Percentiles rank a stretch among this genome's conserved stretches.
Evolutionary conservation across 1,284 basidiomycete genomes (phyloP).

Genomic region (Hypsizygus ulmarius): DNA sequence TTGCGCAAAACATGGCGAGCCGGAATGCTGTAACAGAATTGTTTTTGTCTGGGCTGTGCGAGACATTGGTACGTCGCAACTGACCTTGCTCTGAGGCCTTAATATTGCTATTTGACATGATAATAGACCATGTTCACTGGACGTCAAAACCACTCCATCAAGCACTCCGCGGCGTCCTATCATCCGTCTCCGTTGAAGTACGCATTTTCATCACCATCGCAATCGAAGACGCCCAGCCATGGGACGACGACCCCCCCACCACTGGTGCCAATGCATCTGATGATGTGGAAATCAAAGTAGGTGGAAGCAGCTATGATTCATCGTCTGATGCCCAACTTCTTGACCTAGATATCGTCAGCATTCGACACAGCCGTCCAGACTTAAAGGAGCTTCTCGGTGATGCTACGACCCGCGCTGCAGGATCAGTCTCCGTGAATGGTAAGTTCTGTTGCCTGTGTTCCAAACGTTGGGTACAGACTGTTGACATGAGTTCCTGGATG

Average conservation of each 20-base stretch:
- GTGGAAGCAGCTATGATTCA: neutral
- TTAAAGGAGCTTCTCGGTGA: slow-evolving; percentile 22
- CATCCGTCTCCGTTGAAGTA: slow-evolving; percentile 31
- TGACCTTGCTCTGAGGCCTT: too few species aligned
- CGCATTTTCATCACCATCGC: slow-evolving; percentile 37
- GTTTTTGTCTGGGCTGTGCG: too few species aligned
- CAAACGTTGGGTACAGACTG: neutral
- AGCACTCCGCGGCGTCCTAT: slow-evolving; percentile 30
- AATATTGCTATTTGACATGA: too few species aligned
- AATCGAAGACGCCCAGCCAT: slow-evolving; percentile 7
- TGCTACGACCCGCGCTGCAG: slow-evolving; percentile 19
- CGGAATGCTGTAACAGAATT: too few species aligned
- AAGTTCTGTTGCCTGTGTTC: slow-evolving; percentile 10
- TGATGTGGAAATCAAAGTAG: neutral
- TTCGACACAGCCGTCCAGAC: slow-evolving; percentile 32
- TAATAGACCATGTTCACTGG: slow-evolving; percentile 46
- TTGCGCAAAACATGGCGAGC: too few species aligned
- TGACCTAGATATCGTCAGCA: slow-evolving; percentile 22
- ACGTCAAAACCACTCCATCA: slow-evolving; percentile 33
- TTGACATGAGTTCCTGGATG: neutral
- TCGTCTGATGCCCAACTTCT: slow-evolving; percentile 5
- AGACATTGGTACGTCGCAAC: too few species aligned
- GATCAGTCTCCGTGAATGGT: slow-evolving; percentile 41
- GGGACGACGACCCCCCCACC: slow-evolving; percentile 14
- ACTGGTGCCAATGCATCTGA: slow-evolving; percentile 4